Evolutionary conservation across 2,329 filamentous ascomycete genomes (phyloP).

Genomic region (Hypocrella siamensis): DNA sequence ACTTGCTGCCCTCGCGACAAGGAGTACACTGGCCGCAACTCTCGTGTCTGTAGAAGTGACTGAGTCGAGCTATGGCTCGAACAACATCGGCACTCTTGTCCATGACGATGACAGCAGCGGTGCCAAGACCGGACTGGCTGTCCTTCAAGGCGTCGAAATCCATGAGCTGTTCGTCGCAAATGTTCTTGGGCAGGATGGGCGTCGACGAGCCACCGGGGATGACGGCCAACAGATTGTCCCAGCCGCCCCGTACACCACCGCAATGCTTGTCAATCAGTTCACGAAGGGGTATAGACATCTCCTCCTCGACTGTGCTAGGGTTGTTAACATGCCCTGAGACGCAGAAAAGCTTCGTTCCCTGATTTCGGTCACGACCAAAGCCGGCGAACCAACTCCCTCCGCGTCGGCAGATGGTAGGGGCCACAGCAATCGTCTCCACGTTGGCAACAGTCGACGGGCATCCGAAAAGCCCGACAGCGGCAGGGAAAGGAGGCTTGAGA

Average conservation of each 20-base stretch:
- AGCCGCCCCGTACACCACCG: constrained; percentile 87
- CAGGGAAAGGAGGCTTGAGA: constrained; percentile 96
- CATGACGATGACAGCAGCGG: constrained; percentile 96
- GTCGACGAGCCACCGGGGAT: constrained; percentile 96
- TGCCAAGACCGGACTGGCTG: constrained; percentile 90
- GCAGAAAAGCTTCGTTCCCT: constrained; percentile 95
- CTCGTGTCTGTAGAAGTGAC: constrained; percentile 97
- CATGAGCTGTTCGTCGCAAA: constrained; percentile 96
- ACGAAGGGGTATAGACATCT: constrained; percentile 94
- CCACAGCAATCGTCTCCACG: constrained; percentile 91
- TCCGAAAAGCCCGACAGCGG: constrained; percentile 91
- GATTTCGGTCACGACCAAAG: constrained; percentile 91
- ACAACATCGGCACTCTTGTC: constrained; percentile 96
- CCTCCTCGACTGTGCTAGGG: constrained; percentile 93
- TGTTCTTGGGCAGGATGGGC: constrained; percentile 74
- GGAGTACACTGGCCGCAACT: constrained; percentile 97
- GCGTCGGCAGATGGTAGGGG: constrained; percentile 87
- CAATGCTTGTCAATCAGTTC: constrained; percentile 98
- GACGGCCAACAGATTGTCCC: constrained; percentile 91
- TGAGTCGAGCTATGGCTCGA: constrained; percentile 79
- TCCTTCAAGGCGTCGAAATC: constrained; percentile 98
- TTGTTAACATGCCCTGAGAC: constrained; percentile 99
- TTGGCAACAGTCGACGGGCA: constrained; percentile 97
- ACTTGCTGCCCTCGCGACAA: constrained; percentile 98
- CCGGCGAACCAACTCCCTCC: constrained; percentile 84